Evolutionary conservation across 371 early-diverging fungal species (phyloP).

Genomic region (Mucor indicus): DNA sequence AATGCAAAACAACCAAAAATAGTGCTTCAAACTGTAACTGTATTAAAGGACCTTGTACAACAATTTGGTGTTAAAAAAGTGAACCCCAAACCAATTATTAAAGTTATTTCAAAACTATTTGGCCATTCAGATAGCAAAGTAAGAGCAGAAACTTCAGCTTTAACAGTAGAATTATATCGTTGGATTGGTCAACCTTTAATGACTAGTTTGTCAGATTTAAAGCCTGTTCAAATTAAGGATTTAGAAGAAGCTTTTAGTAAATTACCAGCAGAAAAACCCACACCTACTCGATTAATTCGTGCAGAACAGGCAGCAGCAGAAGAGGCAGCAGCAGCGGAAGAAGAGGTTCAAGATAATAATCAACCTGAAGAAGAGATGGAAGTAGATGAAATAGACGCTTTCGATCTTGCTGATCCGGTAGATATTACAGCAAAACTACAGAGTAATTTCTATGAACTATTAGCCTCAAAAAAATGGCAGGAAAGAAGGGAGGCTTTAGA

Average conservation of each 20-base stretch:
- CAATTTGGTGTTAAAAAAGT: conserved; percentile 80
- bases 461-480: conserved; percentile 92
- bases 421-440: conserved; percentile 86
- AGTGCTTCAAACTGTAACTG: conserved; percentile 72
- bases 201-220: conserved; percentile 66
- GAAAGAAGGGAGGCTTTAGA: conserved; percentile 93
- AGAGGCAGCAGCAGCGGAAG: conserved; percentile 7
- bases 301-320: conserved; percentile 60
- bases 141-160: conserved; percentile 76
- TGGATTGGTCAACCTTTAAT: conserved; percentile 79
- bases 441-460: conserved; percentile 67
- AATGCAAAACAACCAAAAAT: conserved; percentile 91
- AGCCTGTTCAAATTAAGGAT: conserved; percentile 89
- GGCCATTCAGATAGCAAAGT: conserved; percentile 92
- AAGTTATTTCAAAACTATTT: conserved; percentile 85
- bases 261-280: conserved; percentile 65
- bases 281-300: conserved; percentile 70
- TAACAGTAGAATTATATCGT: conserved; percentile 76
- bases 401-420: conserved; percentile 87
- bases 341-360: not conserved
- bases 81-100: conserved; percentile 79
- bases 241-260: conserved; percentile 80
- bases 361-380: conserved; percentile 26
- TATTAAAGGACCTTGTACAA: conserved; percentile 73
- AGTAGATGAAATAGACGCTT: conserved; percentile 46